A percentile compares a stretch with the other conserved stretches of the same genome.
phyloP scores from a whole-genome alignment of 345 rosid genomes.

The Populus deltoides region DNA sequence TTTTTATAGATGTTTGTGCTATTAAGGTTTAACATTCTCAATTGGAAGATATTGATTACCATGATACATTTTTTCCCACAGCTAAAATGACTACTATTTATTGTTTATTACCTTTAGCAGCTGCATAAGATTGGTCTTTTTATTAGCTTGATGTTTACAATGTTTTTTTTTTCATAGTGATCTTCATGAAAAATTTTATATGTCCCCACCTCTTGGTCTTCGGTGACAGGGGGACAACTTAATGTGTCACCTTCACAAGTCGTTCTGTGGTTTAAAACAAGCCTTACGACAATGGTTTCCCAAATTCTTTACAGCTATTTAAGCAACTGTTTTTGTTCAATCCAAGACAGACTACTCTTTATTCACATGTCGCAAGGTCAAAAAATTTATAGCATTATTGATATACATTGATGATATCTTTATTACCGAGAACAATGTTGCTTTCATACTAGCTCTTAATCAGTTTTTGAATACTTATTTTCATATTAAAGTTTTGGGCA shows the following conservation, averaged over 20 bases:
- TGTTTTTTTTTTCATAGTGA: neutral
- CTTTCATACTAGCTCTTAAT: neutral
- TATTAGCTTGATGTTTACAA: neutral
- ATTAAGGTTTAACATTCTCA: too few relatives aligned
- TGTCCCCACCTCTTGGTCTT: neutral
- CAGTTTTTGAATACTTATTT: neutral
- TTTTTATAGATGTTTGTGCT: too few relatives aligned
- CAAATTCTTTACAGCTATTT: neutral
- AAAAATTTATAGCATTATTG: neutral
- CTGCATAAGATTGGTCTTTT: neutral
- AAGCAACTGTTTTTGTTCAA: neutral
- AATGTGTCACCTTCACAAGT: neutral
- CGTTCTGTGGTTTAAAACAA: neutral
- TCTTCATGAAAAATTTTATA: neutral
- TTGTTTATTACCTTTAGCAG: neutral
- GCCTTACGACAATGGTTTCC: neutral
- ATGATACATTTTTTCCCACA: neutral
- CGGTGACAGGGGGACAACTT: neutral
- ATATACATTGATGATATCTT: neutral
- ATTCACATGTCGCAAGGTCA: neutral
- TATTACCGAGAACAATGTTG: neutral
- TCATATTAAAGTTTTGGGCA: neutral
- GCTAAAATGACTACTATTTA: neutral
- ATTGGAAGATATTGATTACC: neutral
- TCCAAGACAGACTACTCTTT: neutral